Base-by-base conservation (phyloP, 225 moss, liverwort and hornwort genomes). In the Pleurozium schreberi region DNA sequence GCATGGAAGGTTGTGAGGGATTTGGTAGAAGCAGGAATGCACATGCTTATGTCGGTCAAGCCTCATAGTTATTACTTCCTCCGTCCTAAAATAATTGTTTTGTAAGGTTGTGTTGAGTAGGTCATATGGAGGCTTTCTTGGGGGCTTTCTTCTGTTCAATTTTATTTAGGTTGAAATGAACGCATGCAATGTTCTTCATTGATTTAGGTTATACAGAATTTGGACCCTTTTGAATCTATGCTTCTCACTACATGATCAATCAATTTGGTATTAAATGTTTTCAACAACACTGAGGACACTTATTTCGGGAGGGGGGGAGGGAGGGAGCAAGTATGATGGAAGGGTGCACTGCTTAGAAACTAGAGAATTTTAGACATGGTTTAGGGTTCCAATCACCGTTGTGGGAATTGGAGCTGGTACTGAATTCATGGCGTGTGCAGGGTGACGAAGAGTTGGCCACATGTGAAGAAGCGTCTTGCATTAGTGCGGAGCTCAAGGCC, bases 401-500 rank as follows among this genome's bases (percentile, higher is more conserved):
- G 30, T 47, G 71, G 49, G 62, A 6, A 84, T 82, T 84, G 66
- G n/a, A 73, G 31, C 58, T 11, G 77, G 71, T 60, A 31, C 81
- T 89, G 84, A 84, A 85, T 55, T 68, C 62, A 61, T 67, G 40
- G 66, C 71, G 62, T 87, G 71, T 88, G 83, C 88, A 93, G 92
- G 77, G 82, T 68, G 90, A 76, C 43, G 85, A 75, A 61, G 93
- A 78, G 67, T 74, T 75, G 59, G 71, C 79, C 31, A 28, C 82
- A 36, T 40, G 47, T 63, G 93, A 80, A 55, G 92, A 91, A 38
- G 91, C 93, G 33, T 89, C 91, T 9, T 93, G 84, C 52, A 96
- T 97, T 36, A 88, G 93, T 88, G 94, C 90, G 75, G 93, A 93
- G 89, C 92, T 98, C 52, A 90, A 89, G 63, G 91, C 94, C 53